phyloP scores from a whole-genome alignment of 768 basidiomycete genomes.

The Flagelloscypha sp. region DNA sequence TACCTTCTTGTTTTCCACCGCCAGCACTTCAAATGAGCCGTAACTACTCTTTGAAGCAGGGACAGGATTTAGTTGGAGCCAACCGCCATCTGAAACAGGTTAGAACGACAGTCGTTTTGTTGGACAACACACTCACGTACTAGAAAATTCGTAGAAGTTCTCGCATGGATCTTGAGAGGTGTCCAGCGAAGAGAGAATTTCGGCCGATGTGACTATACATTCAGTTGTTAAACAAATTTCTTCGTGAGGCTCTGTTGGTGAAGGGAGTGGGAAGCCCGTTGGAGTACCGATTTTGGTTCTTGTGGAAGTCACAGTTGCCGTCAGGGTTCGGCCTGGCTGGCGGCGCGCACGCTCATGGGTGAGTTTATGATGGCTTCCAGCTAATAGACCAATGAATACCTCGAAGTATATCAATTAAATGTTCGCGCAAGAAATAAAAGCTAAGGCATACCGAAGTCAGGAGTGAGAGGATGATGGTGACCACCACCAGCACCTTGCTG shows the following conservation, averaged over 20 bases:
- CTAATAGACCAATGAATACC: constrained; percentile 91
- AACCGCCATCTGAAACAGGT: constrained; percentile 94
- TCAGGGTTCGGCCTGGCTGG: too few relatives aligned
- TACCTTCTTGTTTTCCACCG: constrained; percentile 70
- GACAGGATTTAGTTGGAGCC: constrained; percentile 75
- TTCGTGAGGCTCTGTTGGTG: too few relatives aligned
- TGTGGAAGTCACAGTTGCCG: constrained; percentile 19
- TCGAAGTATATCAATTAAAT: constrained; percentile 10
- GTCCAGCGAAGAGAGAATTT: constrained; percentile 76
- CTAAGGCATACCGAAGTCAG: constrained; percentile 50
- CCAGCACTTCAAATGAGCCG: constrained; percentile 64
- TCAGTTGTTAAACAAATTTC: constrained; percentile 70
- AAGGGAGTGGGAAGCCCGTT: too few relatives aligned
- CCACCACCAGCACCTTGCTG: constrained; percentile 71
- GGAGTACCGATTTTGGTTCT: constrained; percentile 28
- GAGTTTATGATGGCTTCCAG: constrained; percentile 78
- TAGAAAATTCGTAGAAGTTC: constrained; percentile 89
- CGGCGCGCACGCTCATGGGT: constrained; percentile 38
- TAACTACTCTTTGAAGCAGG: constrained; percentile 76
- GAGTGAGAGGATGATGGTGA: constrained; percentile 70
- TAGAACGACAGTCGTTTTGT: too few relatives aligned
- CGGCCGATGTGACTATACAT: constrained; percentile 78
- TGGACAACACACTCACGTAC: constrained; percentile 38
- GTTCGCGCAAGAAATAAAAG: not conserved
- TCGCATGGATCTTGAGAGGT: constrained; percentile 85